Conservation (phyloP, 345 rosid species). For the Gossypium arboreum region DNA sequence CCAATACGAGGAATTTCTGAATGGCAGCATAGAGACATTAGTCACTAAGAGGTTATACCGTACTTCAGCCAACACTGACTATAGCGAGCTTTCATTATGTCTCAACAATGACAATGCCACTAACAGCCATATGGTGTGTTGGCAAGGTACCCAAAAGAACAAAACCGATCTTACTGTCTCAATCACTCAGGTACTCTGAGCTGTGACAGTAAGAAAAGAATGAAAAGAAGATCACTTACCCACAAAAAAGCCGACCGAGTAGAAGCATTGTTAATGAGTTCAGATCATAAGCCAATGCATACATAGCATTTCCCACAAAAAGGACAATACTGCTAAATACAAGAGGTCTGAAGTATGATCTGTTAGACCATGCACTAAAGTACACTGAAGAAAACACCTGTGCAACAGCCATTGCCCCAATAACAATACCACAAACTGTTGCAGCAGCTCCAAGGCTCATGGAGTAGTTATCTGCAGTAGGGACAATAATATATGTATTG, state of each 20-base stretch:
- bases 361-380: constrained; percentile 98
- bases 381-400: constrained; percentile 96
- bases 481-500: constrained; percentile 90
- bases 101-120: not conserved
- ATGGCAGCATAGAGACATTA: not conserved
- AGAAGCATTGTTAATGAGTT: constrained; percentile 70
- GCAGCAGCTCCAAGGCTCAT: constrained; percentile 95
- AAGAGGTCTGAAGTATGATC: constrained; percentile 92
- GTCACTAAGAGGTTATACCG: not conserved
- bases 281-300: constrained; percentile 88
- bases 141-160: not conserved
- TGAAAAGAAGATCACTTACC: constrained; percentile 48
- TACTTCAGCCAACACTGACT: not conserved
- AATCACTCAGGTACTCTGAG: not conserved
- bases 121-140: not conserved
- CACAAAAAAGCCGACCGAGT: constrained; percentile 89
- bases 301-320: constrained; percentile 72
- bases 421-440: constrained; percentile 95
- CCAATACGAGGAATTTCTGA: not conserved
- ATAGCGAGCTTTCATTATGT: not conserved
- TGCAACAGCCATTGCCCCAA: constrained; percentile 99
- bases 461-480: constrained; percentile 94
- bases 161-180: not conserved
- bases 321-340: constrained; percentile 88
- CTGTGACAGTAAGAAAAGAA: not conserved